phyloP scores from a whole-genome alignment of 1,284 basidiomycete species.

The Tilletia horrida region DNA sequence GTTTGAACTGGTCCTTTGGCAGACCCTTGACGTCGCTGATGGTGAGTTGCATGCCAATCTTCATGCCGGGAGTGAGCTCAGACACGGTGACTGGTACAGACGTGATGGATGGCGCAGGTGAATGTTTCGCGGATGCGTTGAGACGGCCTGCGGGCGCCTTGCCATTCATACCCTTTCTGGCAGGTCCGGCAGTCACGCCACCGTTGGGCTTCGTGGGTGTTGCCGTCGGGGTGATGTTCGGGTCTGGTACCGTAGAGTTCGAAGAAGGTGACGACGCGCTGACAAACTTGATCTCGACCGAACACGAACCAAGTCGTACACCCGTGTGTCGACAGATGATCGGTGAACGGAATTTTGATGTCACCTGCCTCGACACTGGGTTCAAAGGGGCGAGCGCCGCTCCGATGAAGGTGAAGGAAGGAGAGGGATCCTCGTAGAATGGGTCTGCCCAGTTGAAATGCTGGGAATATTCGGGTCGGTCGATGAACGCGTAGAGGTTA shows the following conservation, averaged over 20 bases:
- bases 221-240: conserved; percentile 14
- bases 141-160: background rate
- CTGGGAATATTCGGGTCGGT: conserved; percentile 70
- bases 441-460: conserved; percentile 90
- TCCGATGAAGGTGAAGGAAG: conserved; percentile 67
- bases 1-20: conserved; percentile 29
- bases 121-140: background rate
- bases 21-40: conserved; percentile 40
- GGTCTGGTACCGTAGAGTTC: background rate
- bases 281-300: conserved; percentile 42
- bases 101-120: background rate
- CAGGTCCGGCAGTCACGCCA: background rate
- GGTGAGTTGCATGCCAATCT: conserved; percentile 41
- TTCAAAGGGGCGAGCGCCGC: conserved; percentile 75
- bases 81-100: background rate
- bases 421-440: conserved; percentile 70
- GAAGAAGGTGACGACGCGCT: conserved; percentile 23
- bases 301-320: conserved; percentile 31
- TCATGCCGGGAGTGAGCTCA: background rate
- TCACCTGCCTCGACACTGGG: conserved; percentile 68
- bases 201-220: conserved; percentile 11
- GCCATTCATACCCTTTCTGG: conserved; percentile 3
- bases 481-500: conserved; percentile 84
- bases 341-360: conserved; percentile 38
- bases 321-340: conserved; percentile 33